phyloP scores from a whole-genome alignment of 371 early-diverging fungal genomes.

The Haplosporangium sp. region DNA sequence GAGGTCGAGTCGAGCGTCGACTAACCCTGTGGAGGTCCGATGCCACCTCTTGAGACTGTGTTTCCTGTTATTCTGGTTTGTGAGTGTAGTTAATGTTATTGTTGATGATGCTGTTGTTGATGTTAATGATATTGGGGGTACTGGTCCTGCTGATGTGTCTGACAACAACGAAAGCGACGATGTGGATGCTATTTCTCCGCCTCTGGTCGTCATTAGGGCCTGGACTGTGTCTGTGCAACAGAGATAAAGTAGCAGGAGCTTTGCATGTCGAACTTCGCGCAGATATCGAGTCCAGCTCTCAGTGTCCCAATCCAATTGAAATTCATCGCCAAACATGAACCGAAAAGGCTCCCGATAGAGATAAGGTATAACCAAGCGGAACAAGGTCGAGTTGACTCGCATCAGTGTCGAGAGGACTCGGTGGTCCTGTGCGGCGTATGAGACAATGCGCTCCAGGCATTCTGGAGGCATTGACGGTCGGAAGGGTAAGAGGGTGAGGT shows the following conservation, averaged over 20 bases:
- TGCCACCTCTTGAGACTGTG: too few species aligned
- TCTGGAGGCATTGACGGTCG: constrained; percentile 25
- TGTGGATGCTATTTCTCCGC: background rate
- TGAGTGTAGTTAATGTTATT: too few species aligned
- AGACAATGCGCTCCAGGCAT: constrained; percentile 32
- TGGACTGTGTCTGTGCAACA: constrained; percentile 14
- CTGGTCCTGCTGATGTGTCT: background rate
- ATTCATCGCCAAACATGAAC: constrained; percentile 27
- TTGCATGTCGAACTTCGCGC: constrained; percentile 21
- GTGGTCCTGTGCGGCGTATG: constrained; percentile 27
- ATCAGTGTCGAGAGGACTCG: constrained; percentile 22
- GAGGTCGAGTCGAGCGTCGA: too few species aligned
- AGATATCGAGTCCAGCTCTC: constrained; percentile 27
- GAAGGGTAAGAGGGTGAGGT: background rate
- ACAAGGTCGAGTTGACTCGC: constrained; percentile 33
- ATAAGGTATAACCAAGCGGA: constrained; percentile 29
- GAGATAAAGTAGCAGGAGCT: constrained; percentile 26
- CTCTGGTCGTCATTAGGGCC: background rate
- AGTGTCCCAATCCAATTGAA: constrained; percentile 30
- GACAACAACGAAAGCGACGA: background rate
- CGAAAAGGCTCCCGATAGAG: constrained; percentile 22
- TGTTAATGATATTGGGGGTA: too few species aligned
- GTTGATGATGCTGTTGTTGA: too few species aligned
- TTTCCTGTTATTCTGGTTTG: too few species aligned
- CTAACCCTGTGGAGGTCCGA: too few species aligned